phyloP scores from a whole-genome alignment of 2,329 filamentous ascomycete genomes.

The Atkinsonella texensis region DNA sequence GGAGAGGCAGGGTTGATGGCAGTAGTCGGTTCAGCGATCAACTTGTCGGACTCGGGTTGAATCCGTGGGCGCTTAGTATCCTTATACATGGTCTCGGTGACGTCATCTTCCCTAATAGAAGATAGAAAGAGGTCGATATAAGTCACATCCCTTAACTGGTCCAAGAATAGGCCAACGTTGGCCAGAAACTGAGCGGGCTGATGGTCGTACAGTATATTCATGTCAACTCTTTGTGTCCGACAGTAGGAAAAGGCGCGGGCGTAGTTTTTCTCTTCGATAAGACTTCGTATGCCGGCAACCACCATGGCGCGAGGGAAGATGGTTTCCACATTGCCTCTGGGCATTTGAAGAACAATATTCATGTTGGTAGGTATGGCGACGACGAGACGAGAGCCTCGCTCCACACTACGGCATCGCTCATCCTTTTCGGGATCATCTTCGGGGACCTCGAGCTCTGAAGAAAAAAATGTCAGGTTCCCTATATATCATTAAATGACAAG shows the following conservation, averaged over 20 bases:
- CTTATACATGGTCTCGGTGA: slow-evolving; percentile 85
- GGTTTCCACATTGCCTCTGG: slow-evolving; percentile 87
- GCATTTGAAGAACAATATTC: slow-evolving; percentile 84
- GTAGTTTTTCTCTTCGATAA: slow-evolving; percentile 73
- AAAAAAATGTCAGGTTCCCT: background rate
- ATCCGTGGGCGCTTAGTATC: slow-evolving; percentile 51
- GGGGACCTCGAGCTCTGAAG: slow-evolving; percentile 65
- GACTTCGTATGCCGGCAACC: slow-evolving; percentile 71
- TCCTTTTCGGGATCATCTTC: slow-evolving; percentile 82
- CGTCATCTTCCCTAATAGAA: slow-evolving; percentile 81
- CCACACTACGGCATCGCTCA: slow-evolving; percentile 83
- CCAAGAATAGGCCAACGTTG: slow-evolving; percentile 64
- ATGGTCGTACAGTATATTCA: slow-evolving; percentile 96
- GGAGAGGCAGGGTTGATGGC: slow-evolving; percentile 11
- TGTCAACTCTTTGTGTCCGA: slow-evolving; percentile 85
- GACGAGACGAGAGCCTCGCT: slow-evolving; percentile 76
- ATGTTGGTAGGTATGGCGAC: slow-evolving; percentile 84
- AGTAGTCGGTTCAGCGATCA: slow-evolving; percentile 4
- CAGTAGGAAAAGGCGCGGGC: slow-evolving; percentile 75
- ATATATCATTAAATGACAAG: background rate
- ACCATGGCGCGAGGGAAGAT: slow-evolving; percentile 90
- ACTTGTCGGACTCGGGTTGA: slow-evolving; percentile 5
- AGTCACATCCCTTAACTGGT: slow-evolving; percentile 70
- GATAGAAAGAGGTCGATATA: slow-evolving; percentile 88
- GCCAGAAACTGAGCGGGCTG: slow-evolving; percentile 74